Evolutionary conservation across 495 filamentous ascomycete genomes (phyloP), one percentile per base, ranked within the genome.

Genomic region (Astrocystis sublimbata): DNA sequence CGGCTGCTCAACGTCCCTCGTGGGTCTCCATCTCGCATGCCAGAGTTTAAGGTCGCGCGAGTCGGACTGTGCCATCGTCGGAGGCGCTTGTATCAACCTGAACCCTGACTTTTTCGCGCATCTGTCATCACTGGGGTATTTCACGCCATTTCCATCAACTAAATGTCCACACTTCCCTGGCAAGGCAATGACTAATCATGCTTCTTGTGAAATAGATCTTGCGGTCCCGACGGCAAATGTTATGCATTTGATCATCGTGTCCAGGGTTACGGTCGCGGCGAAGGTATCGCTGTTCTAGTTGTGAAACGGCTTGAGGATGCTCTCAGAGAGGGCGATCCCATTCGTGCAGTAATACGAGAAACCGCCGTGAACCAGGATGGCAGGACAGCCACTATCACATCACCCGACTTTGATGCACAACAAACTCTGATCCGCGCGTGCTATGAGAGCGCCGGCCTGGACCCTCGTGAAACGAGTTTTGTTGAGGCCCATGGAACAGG

Each of bases 1-100:
- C 1, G 90, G 89, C n/a, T 93, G 90, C 71, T 92, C 89, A 8
- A 88, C 86, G 13, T 88, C 85, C 31, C 53, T 76, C n/a, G 62
- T 73, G 12, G 71, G 70, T 0, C 43, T 78, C 0, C 77, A 92
- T 17, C 40, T 36, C n/a, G 55, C 55, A 8, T 58, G 55, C 41
- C 40, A 47, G 23, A 45, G 40, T 35, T 26, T 58, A 7, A 21
- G 43, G 24, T 35, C 41, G 7, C 7, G 43, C 17, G 55, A 58
- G 7, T 33, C 55, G 1, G 26, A 46, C 26, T 33, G 24, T 3
- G 40, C 55, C 2, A 58, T 45, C 9, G 41, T 58, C 17, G 30
- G n/a, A 17, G 55, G 55, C 1, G 3, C 26, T 6, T 21, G n/a
- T 17, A 19, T 58, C 23, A 21, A 46, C 6, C 12, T 58, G 8